A percentile compares a stretch with the other conserved stretches of the same genome.
These are phyloP conservation scores for Penicillium bovifimosum DNA, from an alignment of 495 filamentous ascomycete species.

Conservation along the genomic window DNA sequence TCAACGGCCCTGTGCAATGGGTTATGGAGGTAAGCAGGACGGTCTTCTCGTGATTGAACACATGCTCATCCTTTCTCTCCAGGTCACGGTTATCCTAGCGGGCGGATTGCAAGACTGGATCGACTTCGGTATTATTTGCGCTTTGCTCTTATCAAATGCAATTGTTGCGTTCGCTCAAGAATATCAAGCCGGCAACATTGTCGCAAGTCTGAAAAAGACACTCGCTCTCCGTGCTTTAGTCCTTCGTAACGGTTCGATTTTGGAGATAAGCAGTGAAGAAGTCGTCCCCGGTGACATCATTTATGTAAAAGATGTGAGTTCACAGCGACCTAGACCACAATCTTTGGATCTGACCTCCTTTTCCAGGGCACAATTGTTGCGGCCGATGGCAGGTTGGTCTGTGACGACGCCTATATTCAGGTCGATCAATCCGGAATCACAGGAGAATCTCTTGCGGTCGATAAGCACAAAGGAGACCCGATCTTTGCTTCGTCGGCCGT, in stretches of 20 bases:
- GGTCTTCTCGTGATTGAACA: not conserved
- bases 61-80: not conserved
- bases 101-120: slow-evolving; percentile 73
- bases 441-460: slow-evolving; percentile 86
- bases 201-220: slow-evolving; percentile 87
- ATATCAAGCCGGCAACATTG: slow-evolving; percentile 83
- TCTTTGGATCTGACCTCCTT: not conserved
- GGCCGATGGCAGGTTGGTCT: slow-evolving; percentile 80
- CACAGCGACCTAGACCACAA: not conserved
- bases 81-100: slow-evolving; percentile 70
- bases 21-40: slow-evolving; percentile 71
- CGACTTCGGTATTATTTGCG: slow-evolving; percentile 73
- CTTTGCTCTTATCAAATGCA: slow-evolving; percentile 74
- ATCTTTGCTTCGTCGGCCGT: slow-evolving; percentile 82
- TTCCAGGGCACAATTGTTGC: slow-evolving; percentile 74
- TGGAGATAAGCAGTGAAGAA: slow-evolving; percentile 68
- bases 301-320: slow-evolving; percentile 67
- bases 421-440: slow-evolving; percentile 91
- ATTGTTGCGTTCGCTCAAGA: slow-evolving; percentile 83
- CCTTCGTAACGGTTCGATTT: slow-evolving; percentile 65
- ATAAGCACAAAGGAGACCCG: slow-evolving; percentile 72
- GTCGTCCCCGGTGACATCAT: slow-evolving; percentile 90
- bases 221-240: slow-evolving; percentile 81
- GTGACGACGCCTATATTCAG: slow-evolving; percentile 73
- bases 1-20: slow-evolving; percentile 87